Base-by-base conservation (phyloP, 345 rosid genomes). In the Sonneratia alba region DNA sequence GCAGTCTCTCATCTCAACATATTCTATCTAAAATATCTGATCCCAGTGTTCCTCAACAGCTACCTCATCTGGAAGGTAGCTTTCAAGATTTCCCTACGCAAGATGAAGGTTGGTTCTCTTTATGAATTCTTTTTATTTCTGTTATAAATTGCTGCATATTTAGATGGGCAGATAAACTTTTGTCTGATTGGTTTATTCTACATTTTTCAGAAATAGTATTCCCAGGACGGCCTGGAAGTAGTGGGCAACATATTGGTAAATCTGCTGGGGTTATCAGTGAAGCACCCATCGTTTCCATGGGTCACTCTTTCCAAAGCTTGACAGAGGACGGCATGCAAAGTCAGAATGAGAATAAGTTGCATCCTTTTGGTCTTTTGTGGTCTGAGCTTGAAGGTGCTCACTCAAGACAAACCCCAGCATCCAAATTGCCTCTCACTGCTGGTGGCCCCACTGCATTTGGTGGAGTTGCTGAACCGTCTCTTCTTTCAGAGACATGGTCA, bases 331-430 rank as follows among this genome's bases (percentile, higher is more conserved):
- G 73, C 61, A 38, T 82, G 66, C 80, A 81, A 32, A 80, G 69
- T 74, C 81, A 78, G 64, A 82, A 75, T 63, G 84, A 85, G 59
- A 78, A 73, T 53, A 85, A 82, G 79, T 59, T 83, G 78, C 88
- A 88, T 56, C 90, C 84, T 36, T 83, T 88, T 77, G 90, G 90
- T 65, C 72, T 88, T 73, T 79, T 86, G 21, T 83, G 87, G 90
- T 85, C 92, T 14, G 90, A 88, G 81, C 85, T 86, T 72, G 92
- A 85, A 79, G 81, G 74, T 73, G 70, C 81, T 63, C 78, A 78
- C 61, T 36, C 79, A 70, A 83, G 83, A 70, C 79, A 76, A 59
- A 75, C 67, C n/a, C 77, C 79, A 24, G 63, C 78, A 69, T 76
- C 82, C 66, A 77, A 78, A 73, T 59, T 80, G 67, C 79, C 83